Evolutionary conservation across 768 basidiomycete genomes (phyloP).

Genomic region (Lactarius hengduanensis): DNA sequence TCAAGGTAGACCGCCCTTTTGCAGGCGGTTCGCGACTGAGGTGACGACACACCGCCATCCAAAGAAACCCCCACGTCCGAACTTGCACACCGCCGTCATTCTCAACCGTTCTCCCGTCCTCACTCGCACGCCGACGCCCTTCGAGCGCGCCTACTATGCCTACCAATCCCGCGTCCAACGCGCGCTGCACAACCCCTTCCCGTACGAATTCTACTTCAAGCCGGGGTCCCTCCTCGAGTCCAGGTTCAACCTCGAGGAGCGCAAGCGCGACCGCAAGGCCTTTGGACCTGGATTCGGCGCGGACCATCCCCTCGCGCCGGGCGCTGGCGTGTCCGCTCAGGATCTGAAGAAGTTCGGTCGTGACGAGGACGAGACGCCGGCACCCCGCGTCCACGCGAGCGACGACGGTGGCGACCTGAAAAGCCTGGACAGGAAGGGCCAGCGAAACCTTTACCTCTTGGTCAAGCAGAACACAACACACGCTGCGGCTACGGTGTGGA

Average conservation of each 20-base stretch:
- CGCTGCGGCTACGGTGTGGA: constrained; percentile 62
- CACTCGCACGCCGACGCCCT: constrained; percentile 65
- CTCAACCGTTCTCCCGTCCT: constrained; percentile 77
- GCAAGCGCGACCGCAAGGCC: constrained; percentile 63
- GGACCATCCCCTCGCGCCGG: constrained; percentile 20
- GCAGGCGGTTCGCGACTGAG: constrained; percentile 23
- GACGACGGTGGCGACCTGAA: constrained; percentile 61
- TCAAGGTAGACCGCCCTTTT: background rate
- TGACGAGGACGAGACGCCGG: constrained; percentile 60
- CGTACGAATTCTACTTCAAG: constrained; percentile 92
- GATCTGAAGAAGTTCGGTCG: constrained; percentile 34
- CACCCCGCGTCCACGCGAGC: constrained; percentile 59
- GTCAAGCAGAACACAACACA: constrained; percentile 48
- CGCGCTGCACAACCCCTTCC: constrained; percentile 85
- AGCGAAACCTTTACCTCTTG: constrained; percentile 87
- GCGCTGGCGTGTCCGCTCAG: constrained; percentile 25
- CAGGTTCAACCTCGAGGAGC: constrained; percentile 75
- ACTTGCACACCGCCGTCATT: constrained; percentile 62
- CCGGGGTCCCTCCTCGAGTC: constrained; percentile 82
- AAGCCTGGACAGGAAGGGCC: constrained; percentile 78
- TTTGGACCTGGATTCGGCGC: constrained; percentile 65
- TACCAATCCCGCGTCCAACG: constrained; percentile 84
- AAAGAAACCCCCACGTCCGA: constrained; percentile 24
- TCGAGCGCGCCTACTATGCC: constrained; percentile 78
- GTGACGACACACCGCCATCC: constrained; percentile 17